These are phyloP conservation scores for Hortiboletus rubellus DNA, from an alignment of 1,284 basidiomycete species.

Conservation along the genomic window DNA sequence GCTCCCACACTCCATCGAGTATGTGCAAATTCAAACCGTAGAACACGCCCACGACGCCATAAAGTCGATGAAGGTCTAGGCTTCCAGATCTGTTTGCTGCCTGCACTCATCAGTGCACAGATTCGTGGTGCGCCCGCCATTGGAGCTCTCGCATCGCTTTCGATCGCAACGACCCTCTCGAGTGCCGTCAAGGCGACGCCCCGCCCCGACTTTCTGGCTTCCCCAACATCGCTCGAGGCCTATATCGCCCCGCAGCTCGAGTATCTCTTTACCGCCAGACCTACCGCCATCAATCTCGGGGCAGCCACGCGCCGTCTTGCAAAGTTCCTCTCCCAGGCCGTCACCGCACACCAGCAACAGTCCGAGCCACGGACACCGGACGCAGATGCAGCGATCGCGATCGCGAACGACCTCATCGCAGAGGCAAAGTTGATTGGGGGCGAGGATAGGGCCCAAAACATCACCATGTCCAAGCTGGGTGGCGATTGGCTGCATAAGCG, in stretches of 20 bases:
- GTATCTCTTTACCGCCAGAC: constrained; percentile 82
- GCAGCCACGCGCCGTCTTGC: constrained; percentile 76
- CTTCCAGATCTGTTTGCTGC: constrained; percentile 1
- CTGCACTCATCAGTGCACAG: constrained; percentile 36
- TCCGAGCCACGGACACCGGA: constrained; percentile 14
- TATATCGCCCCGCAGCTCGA: constrained; percentile 62
- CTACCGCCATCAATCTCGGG: constrained; percentile 91
- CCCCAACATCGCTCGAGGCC: constrained; percentile 47
- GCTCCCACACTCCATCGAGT: constrained; percentile 78
- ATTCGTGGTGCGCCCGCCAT: constrained; percentile 95
- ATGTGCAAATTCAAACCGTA: constrained; percentile 67
- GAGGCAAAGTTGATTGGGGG: constrained; percentile 69
- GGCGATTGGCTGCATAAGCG: constrained; percentile 77
- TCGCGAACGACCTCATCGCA: constrained; percentile 60
- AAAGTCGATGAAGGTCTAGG: constrained; percentile 81
- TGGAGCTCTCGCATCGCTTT: constrained; percentile 83
- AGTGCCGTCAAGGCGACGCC: constrained; percentile 45
- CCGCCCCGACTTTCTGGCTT: constrained; percentile 50
- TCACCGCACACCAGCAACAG: constrained; percentile 17
- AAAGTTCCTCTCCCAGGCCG: constrained; percentile 39
- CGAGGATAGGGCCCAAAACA: constrained; percentile 85
- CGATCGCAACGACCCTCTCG: constrained; percentile 65
- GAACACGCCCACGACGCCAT: constrained; percentile 89
- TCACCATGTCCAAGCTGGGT: constrained; percentile 77
- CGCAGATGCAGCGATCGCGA: constrained; percentile 43